Percentiles rank a stretch among this genome's conserved stretches.
Evolutionary conservation across 164 flowering plant genomes (phyloP).

Genomic region (Vitis vinifera): DNA sequence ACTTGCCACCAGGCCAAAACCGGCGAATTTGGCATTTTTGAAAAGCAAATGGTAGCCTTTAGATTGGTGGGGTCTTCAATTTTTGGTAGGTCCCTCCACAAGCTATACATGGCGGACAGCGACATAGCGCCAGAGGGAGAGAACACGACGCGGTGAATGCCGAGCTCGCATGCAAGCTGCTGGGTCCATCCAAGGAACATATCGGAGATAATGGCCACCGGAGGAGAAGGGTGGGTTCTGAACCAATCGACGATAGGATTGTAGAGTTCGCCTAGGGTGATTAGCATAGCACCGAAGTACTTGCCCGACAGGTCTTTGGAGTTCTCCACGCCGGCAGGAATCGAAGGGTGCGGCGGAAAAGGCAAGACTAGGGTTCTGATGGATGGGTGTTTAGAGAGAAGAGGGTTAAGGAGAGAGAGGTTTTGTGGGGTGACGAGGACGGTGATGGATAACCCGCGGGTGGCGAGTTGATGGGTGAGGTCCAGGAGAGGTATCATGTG

Average conservation of each 20-base stretch:
- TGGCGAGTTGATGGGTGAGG: slow-evolving; percentile 11
- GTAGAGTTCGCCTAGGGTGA: slow-evolving; percentile 8
- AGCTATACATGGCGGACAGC: slow-evolving; percentile 11
- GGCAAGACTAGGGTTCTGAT: slow-evolving; percentile 11
- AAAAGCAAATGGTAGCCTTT: slow-evolving; percentile 14
- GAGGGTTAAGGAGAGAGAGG: slow-evolving; percentile 17
- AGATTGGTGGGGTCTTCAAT: not conserved
- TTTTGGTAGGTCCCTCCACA: slow-evolving; percentile 25
- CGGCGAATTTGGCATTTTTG: slow-evolving; percentile 37
- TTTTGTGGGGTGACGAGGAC: slow-evolving; percentile 15
- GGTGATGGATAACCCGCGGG: slow-evolving; percentile 15
- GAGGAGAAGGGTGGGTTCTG: slow-evolving; percentile 18
- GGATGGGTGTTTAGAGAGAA: slow-evolving; percentile 13
- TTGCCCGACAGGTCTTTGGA: slow-evolving; percentile 7
- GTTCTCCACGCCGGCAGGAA: slow-evolving; percentile 6
- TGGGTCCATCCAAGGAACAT: slow-evolving; percentile 47
- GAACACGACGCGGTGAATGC: slow-evolving; percentile 31
- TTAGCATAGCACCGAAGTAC: slow-evolving; percentile 8
- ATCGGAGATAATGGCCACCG: slow-evolving; percentile 23
- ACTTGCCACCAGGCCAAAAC: slow-evolving; percentile 39
- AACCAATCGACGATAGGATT: slow-evolving; percentile 27
- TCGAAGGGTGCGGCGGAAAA: slow-evolving; percentile 12
- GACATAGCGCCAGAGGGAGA: slow-evolving; percentile 29
- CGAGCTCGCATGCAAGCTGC: slow-evolving; percentile 23
- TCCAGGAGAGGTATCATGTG: slow-evolving; percentile 33